Evolutionary conservation across 1,284 basidiomycete genomes (phyloP).

Genomic region (Leccinum subfulvum): DNA sequence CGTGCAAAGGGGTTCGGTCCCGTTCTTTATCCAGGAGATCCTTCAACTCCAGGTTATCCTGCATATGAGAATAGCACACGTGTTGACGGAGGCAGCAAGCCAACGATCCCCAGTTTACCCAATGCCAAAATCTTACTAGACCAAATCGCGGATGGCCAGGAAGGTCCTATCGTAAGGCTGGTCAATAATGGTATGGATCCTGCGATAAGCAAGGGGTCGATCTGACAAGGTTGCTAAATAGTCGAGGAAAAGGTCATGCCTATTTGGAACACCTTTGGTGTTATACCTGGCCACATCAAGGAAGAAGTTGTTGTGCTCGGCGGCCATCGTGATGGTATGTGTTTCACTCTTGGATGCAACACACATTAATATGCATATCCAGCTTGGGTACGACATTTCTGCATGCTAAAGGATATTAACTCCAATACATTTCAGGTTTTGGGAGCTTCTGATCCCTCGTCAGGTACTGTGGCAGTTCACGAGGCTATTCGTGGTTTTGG

Average conservation of each 20-base stretch:
- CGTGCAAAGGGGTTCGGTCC: slow-evolving; percentile 75
- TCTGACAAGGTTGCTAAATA: slow-evolving; percentile 21
- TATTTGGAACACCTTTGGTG: slow-evolving; percentile 71
- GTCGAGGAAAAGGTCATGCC: slow-evolving; percentile 46
- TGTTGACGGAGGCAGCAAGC: slow-evolving; percentile 55
- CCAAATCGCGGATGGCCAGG: slow-evolving; percentile 38
- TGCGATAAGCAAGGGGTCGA: slow-evolving; percentile 3
- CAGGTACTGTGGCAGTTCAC: slow-evolving; percentile 74
- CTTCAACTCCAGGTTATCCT: slow-evolving; percentile 70
- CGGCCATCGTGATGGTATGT: slow-evolving; percentile 69
- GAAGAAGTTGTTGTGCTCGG: slow-evolving; percentile 77
- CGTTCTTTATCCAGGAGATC: slow-evolving; percentile 75
- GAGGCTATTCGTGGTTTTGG: slow-evolving; percentile 77
- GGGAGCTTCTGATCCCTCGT: slow-evolving; percentile 75
- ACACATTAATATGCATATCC: slow-evolving; percentile 5
- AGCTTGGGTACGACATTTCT: slow-evolving; percentile 30
- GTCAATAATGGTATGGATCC: slow-evolving; percentile 45
- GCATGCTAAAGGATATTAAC: slow-evolving; percentile 1
- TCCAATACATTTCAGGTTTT: slow-evolving; percentile 41
- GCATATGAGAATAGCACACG: slow-evolving; percentile 74
- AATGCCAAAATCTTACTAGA: slow-evolving; percentile 49
- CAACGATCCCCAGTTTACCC: slow-evolving; percentile 66
- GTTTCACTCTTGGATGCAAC: background rate
- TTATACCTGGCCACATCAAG: slow-evolving; percentile 73
- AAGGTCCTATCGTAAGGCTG: slow-evolving; percentile 40